A percentile compares a stretch with the other conserved stretches of the same genome.
phyloP scores from a whole-genome alignment of 1,139 yeast species.

The Blastobotrys persicus region DNA sequence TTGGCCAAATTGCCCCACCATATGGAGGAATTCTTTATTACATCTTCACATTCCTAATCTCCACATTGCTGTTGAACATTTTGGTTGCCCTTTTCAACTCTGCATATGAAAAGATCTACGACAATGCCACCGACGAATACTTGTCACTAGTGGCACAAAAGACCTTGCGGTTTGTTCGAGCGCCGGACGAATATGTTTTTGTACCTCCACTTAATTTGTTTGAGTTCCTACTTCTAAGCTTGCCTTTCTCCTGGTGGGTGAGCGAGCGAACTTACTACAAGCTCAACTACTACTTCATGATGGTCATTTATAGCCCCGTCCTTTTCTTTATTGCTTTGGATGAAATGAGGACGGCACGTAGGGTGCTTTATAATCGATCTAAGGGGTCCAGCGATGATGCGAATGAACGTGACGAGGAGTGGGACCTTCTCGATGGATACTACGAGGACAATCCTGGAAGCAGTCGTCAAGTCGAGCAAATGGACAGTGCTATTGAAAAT shows the following conservation, averaged over 20 bases:
- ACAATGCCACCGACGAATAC: conserved; percentile 79
- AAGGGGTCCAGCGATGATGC: conserved; percentile 73
- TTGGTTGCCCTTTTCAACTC: conserved; percentile 81
- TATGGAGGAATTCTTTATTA: conserved; percentile 77
- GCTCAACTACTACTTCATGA: conserved; percentile 48
- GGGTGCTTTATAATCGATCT: conserved; percentile 69
- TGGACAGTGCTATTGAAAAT: conserved; percentile 46
- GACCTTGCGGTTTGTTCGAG: conserved; percentile 78
- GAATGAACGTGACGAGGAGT: conserved; percentile 72
- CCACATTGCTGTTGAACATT: conserved; percentile 60
- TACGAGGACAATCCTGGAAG: conserved; percentile 50
- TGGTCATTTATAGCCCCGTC: conserved; percentile 65
- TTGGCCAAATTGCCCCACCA: conserved; percentile 74
- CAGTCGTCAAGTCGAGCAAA: conserved; percentile 37
- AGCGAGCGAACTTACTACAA: conserved; percentile 30
- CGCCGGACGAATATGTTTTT: conserved; percentile 82
- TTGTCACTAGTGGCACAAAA: conserved; percentile 82
- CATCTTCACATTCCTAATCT: conserved; percentile 68
- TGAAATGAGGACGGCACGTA: conserved; percentile 64
- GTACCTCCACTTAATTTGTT: conserved; percentile 83
- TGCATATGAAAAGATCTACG: conserved; percentile 78
- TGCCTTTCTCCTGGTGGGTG: conserved; percentile 45
- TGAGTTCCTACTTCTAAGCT: conserved; percentile 50
- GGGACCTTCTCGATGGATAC: conserved; percentile 83
- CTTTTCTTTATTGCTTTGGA: conserved; percentile 57